These are phyloP conservation scores for Herpetomonas muscarum DNA, from an alignment of 208 protist species.

Conservation along the genomic window DNA sequence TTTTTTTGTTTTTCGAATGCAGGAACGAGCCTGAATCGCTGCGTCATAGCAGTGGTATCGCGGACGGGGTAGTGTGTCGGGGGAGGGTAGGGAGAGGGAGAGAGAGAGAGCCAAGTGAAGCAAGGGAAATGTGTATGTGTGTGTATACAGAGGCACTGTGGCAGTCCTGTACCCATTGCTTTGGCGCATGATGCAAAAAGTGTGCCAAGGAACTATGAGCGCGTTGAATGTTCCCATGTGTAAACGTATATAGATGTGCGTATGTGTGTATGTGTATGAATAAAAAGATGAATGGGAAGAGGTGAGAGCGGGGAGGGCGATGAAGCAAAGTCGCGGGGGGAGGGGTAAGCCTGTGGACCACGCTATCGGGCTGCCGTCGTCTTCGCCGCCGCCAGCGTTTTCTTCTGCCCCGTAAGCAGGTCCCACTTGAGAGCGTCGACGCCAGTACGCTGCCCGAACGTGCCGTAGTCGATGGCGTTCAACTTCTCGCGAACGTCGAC, in stretches of 20 bases:
- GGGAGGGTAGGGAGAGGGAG: slow-evolving; percentile 2
- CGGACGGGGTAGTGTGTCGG: not conserved
- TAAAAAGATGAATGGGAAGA: too few relatives aligned
- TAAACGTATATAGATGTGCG: too few relatives aligned
- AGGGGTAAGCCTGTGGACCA: too few relatives aligned
- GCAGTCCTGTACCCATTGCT: too few relatives aligned
- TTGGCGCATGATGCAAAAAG: too few relatives aligned
- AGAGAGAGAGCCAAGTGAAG: not conserved
- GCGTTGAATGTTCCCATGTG: too few relatives aligned
- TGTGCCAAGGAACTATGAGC: too few relatives aligned
- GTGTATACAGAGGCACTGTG: too few relatives aligned
- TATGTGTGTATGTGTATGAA: too few relatives aligned
- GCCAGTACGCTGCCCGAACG: slow-evolving; percentile 45
- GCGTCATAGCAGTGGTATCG: slow-evolving; percentile 1
- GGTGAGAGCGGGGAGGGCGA: not conserved
- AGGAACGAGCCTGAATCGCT: slow-evolving; percentile 4
- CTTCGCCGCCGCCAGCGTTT: slow-evolving; percentile 1
- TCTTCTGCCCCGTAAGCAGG: slow-evolving; percentile 42
- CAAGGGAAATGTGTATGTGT: not conserved
- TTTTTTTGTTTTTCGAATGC: too few relatives aligned
- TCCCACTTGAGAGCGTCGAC: slow-evolving; percentile 81
- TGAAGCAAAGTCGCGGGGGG: not conserved
- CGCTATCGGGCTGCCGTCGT: too few relatives aligned
- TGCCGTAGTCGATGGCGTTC: slow-evolving; percentile 42
- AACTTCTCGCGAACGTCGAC: slow-evolving; percentile 32